These are phyloP conservation scores for Selaginella tamariscina DNA, from an alignment of 75 land plant genomes.

Conservation along the genomic window DNA sequence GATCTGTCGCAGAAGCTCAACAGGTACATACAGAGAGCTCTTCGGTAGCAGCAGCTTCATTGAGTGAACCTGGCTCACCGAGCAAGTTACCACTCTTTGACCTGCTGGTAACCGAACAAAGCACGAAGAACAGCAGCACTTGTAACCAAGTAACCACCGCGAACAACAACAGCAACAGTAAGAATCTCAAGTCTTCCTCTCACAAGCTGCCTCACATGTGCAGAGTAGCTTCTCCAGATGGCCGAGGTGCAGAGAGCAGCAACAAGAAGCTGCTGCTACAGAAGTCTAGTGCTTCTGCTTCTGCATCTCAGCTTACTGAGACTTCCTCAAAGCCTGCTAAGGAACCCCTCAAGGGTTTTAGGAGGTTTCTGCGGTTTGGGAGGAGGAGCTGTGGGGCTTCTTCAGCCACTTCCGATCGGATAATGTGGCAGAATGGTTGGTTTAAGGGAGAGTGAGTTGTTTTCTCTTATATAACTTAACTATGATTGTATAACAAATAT, in stretches of 20 bases:
- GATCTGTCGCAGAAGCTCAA: not conserved
- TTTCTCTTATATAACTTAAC: too few relatives aligned
- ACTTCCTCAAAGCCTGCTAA: not conserved
- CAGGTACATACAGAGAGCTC: not conserved
- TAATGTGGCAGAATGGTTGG: not conserved
- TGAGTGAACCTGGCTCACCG: not conserved
- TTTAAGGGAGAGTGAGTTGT: not conserved
- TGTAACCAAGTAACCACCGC: not conserved
- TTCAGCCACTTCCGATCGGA: not conserved
- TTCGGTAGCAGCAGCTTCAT: not conserved
- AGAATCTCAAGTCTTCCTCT: not conserved
- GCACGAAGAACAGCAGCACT: not conserved
- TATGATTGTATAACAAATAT: too few relatives aligned
- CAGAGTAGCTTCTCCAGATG: not conserved
- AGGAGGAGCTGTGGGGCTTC: not conserved
- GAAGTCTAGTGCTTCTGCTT: not conserved
- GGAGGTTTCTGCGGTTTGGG: not conserved
- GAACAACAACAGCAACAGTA: not conserved
- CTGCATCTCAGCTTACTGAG: not conserved
- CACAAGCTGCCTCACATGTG: not conserved
- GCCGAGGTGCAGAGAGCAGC: not conserved
- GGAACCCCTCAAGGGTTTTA: not conserved
- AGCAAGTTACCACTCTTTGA: not conserved
- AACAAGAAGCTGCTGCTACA: not conserved
- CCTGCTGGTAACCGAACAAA: not conserved